Evolutionary conservation across 129 eudicot species (phyloP).

Genomic region (Centaurea solstitialis): DNA sequence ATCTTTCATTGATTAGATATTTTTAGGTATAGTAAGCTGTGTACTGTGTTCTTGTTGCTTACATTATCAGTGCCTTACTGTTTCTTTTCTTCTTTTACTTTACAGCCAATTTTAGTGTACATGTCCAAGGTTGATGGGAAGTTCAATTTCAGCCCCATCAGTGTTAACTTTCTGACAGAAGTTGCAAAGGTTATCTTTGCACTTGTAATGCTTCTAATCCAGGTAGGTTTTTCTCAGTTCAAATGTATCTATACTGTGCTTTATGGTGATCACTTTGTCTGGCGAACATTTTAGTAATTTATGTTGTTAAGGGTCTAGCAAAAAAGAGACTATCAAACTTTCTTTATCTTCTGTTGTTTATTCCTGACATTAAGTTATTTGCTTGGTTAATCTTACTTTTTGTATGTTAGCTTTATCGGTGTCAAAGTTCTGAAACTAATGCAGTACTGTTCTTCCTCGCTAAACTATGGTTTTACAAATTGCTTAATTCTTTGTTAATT

Average conservation of each 20-base stretch:
- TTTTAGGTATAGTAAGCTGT: constrained; percentile 7
- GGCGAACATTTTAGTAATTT: neutral
- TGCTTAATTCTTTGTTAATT: constrained; percentile 12
- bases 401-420: neutral
- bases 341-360: neutral
- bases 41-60: constrained; percentile 14
- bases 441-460: neutral
- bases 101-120: constrained; percentile 93
- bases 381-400: constrained; percentile 3
- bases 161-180: constrained; percentile 98
- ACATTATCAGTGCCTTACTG: constrained; percentile 13
- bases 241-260: neutral
- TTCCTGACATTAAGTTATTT: neutral
- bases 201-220: constrained; percentile 81
- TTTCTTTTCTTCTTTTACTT: constrained; percentile 17
- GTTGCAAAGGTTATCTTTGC: constrained; percentile 88
- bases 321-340: neutral
- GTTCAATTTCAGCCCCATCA: constrained; percentile 95
- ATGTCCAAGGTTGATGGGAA: constrained; percentile 99
- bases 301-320: constrained; percentile 1
- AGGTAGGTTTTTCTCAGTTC: constrained; percentile 50
- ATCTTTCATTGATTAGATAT: constrained; percentile 4
- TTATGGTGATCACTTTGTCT: constrained; percentile 1
- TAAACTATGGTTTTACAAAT: neutral
- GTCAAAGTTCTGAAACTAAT: neutral